Evolutionary conservation across 23 red algal genomes (phyloP).

Genomic region (Chondrus crispus): DNA sequence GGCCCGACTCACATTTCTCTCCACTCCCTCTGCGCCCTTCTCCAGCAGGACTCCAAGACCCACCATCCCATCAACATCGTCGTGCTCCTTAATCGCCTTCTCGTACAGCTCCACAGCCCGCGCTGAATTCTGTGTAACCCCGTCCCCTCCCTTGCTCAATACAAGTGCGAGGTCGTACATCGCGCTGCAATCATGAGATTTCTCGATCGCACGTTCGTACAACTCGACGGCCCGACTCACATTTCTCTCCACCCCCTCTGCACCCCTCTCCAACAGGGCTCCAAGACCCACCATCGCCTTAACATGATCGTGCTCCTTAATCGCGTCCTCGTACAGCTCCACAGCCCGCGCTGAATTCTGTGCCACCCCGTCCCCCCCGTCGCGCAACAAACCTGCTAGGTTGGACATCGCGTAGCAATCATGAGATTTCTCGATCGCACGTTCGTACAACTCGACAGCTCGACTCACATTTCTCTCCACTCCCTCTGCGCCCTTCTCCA

Average conservation of each 20-base stretch:
- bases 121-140: neutral
- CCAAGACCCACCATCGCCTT: neutral
- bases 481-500: conserved; percentile 12
- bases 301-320: neutral
- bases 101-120: conserved; percentile 43
- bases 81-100: neutral
- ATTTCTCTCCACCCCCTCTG: neutral
- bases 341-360: neutral
- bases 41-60: conserved; percentile 10
- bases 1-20: neutral
- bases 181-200: neutral
- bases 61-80: neutral
- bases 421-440: neutral
- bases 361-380: neutral
- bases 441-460: conserved; percentile 1
- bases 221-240: conserved; percentile 14
- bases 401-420: conserved; percentile 34
- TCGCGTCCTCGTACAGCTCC: conserved; percentile 22
- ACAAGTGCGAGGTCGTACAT: conserved; percentile 22
- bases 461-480: neutral
- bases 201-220: conserved; percentile 34
- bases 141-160: neutral
- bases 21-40: conserved; percentile 21
- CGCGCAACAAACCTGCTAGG: neutral
- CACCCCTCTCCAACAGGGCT: conserved; percentile 4